Base-by-base conservation (phyloP, 768 basidiomycete genomes). In the Fistulinella prunicolor region DNA sequence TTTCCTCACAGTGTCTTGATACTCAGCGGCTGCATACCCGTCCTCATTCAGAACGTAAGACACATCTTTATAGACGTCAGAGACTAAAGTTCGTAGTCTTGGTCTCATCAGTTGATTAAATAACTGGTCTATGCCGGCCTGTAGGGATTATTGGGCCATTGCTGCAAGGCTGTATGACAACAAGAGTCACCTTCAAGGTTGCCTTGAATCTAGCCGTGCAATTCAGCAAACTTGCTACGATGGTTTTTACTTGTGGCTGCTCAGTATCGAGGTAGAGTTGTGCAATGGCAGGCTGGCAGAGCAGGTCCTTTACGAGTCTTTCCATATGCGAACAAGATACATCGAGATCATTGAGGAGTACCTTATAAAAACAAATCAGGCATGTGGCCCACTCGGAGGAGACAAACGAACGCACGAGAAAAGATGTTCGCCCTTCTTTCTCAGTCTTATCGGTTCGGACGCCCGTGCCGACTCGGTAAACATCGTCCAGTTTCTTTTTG, bases 101-200 rank as follows among this genome's bases (percentile, higher is more conserved):
- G 96, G 94, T 17, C 94, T 80, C 58, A 94, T 78, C 9, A 97
- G 75, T 62, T 98, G 95, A 58, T 94, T 97, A 74, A 98, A 97
- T 30, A 98, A 74, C 58, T 95, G 92, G 57, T 99, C 96, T 22
- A 96, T 73, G 14, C 94, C 91, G 3, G 79, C 73, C 91, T 94
- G 38, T 19, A 45, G 20, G 39, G 14, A 13, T 36, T 4, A 20
- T 63, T 13, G 55, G 48, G 45, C 13, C 16, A 37, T 26, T 21
- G 42, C 30, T 16, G 17, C 24, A n/a, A 16, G n/a, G 2, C 1
- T n/a, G n/a, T 10, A 23, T 26, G 29, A 28, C 13, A 32, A 19
- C n/a, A 21, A 56, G n/a, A 56, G 75, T 49, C 63, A 92, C 94
- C 66, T 86, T 83, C 42, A 92, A 71, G 1, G 83, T 81, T 1